Percentiles rank a stretch among this genome's conserved stretches.
phyloP scores from a whole-genome alignment of 352 stramenopile species.

The Hyaloperonospora arabidopsidis region DNA sequence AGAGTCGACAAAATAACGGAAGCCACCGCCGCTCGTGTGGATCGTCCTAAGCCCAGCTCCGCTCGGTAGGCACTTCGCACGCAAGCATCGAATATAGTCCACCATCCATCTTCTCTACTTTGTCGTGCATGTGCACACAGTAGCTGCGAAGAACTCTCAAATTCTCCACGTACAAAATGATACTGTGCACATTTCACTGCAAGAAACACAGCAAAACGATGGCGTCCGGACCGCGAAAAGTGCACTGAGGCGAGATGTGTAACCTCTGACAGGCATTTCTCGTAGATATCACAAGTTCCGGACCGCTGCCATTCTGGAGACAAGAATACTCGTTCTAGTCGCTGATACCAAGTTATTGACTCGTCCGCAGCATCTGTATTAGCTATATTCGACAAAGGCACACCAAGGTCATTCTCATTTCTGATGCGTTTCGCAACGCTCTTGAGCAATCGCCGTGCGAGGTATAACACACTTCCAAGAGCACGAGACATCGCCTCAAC shows the following conservation, averaged over 20 bases:
- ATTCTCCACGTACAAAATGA: slow-evolving; percentile 45
- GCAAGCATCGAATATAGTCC: slow-evolving; percentile 43
- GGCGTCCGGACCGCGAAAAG: slow-evolving; percentile 57
- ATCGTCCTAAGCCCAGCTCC: slow-evolving; percentile 46
- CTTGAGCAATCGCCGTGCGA: slow-evolving; percentile 54
- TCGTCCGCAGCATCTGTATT: neutral
- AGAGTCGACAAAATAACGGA: slow-evolving; percentile 61
- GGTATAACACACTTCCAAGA: slow-evolving; percentile 64
- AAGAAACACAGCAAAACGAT: slow-evolving; percentile 75
- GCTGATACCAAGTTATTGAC: slow-evolving; percentile 42
- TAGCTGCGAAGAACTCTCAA: slow-evolving; percentile 53
- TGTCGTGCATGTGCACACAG: slow-evolving; percentile 62
- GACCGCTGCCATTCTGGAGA: slow-evolving; percentile 12
- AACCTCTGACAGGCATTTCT: slow-evolving; percentile 61
- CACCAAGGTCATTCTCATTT: slow-evolving; percentile 1
- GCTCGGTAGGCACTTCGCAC: slow-evolving; percentile 48
- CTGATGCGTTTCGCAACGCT: slow-evolving; percentile 26
- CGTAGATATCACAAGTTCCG: slow-evolving; percentile 26
- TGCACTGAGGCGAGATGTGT: slow-evolving; percentile 71
- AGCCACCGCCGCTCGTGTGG: slow-evolving; percentile 42
- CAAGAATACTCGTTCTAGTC: slow-evolving; percentile 40
- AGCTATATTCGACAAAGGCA: slow-evolving; percentile 5
- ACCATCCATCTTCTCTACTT: slow-evolving; percentile 77
- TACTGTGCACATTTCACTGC: slow-evolving; percentile 59
- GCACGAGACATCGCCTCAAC: slow-evolving; percentile 55